Evolutionary conservation across 441 rosid species (phyloP).

Genomic region (Capsella rubella): DNA sequence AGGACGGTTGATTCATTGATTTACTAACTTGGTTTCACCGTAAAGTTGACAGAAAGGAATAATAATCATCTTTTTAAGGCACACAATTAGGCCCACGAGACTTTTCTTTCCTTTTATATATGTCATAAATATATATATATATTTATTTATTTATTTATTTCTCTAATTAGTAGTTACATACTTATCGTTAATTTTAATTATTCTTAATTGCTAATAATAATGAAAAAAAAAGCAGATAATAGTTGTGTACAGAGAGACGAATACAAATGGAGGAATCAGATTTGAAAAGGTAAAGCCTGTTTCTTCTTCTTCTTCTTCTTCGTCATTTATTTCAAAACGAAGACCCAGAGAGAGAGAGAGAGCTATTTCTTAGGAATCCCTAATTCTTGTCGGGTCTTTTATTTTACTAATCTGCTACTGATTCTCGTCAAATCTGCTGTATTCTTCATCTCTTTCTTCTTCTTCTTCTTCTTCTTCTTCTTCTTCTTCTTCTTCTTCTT

Average conservation of each 20-base stretch:
- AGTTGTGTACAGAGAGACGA: background rate
- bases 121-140: background rate
- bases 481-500: background rate
- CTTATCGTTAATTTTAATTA: background rate
- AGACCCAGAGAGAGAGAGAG: constrained; percentile 8
- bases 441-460: too few relatives aligned
- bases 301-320: background rate
- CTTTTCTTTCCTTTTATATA: background rate
- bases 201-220: too few relatives aligned
- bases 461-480: background rate
- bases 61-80: constrained; percentile 13
- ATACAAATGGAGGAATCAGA: background rate
- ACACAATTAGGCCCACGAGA: constrained; percentile 16
- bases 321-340: constrained; percentile 37
- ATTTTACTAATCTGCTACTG: constrained; percentile 11
- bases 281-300: constrained; percentile 25
- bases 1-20: constrained; percentile 16
- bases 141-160: background rate
- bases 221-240: background rate
- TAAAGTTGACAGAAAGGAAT: constrained; percentile 23
- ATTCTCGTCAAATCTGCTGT: too few relatives aligned
- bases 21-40: constrained; percentile 22
- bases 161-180: background rate
- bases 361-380: constrained; percentile 13
- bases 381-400: constrained; percentile 7